Evolutionary conservation across 345 rosid species (phyloP), one percentile per base, ranked within the genome.

Genomic region (Eutrema yunnanense): DNA sequence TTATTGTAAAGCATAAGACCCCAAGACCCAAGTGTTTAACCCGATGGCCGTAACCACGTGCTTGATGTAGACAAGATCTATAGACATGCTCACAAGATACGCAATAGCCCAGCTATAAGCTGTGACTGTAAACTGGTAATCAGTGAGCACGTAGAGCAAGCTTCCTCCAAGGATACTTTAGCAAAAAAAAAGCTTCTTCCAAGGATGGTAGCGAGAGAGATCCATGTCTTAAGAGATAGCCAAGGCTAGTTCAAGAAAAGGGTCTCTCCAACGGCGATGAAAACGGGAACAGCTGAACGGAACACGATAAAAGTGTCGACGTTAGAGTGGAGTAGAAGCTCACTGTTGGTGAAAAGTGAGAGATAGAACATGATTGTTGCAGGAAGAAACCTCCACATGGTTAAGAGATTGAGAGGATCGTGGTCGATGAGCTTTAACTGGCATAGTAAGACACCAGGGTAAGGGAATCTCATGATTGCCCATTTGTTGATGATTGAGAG

Each of bases 11-110:
- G 77, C 55, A 93, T 96, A 67, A 90, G 96, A 74, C 97, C 94
- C 96, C 98, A 90, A 3, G 94, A 96, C 94, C 96, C 98, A 90
- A 3, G 94, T 89, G 74, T 85, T 90, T 37, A 90, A 77, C 57
- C 97, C 89, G 10, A 87, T 86, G 53, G 97, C 90, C 87, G 85
- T 85, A 7, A 89, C 97, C 13, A 90, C 98, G 32, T 93, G 95
- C 82, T 93, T 93, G 77, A 93, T 93, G 82, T 90, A 90, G 44
- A 90, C 98, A 78, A 90, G 86, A 77, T 93, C 96, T 29, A 90
- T 83, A 22, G 92, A 65, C 96, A 93, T 90, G 81, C 92, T 87
- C 50, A 90, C 74, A 46, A 90, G 81, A 80, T 93, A 93, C 46
- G 92, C 91, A 2, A 86, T 26, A 67, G 94, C 94, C 95, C 96